Conservation (phyloP, 768 basidiomycete genomes). For the Hemileccinum rubropunctum region DNA sequence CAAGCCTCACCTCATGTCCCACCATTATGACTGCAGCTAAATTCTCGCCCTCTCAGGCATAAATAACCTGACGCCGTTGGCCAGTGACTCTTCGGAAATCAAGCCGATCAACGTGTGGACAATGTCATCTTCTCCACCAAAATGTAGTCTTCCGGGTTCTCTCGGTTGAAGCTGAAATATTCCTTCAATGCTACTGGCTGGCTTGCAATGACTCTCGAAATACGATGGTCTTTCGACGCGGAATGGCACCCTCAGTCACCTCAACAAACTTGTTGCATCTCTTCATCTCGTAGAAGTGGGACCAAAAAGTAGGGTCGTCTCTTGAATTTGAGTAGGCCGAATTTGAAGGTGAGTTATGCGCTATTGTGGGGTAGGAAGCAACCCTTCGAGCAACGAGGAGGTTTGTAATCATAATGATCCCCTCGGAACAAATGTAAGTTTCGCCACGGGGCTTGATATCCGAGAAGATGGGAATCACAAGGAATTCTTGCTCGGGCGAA, state of each 20-base stretch:
- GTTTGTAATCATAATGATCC: background rate
- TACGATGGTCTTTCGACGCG: too few relatives aligned
- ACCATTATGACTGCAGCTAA: conserved; percentile 7
- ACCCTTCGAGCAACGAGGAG: background rate
- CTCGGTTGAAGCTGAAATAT: conserved; percentile 41
- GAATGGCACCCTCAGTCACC: too few relatives aligned
- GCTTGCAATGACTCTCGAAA: too few relatives aligned
- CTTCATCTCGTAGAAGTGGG: too few relatives aligned
- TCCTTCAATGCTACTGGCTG: conserved; percentile 39
- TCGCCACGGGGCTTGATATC: conserved; percentile 5
- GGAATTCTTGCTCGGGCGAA: conserved; percentile 6
- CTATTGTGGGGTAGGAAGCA: background rate
- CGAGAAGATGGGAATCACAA: background rate
- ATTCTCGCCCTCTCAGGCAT: background rate
- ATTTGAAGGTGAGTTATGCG: too few relatives aligned
- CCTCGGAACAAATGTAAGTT: conserved; percentile 1
- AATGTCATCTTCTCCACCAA: conserved; percentile 3
- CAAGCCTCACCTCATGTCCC: too few relatives aligned
- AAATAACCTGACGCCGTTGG: conserved; percentile 1
- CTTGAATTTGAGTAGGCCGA: too few relatives aligned
- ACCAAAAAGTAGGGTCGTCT: too few relatives aligned
- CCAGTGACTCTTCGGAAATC: conserved; percentile 2
- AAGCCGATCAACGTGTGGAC: conserved; percentile 6
- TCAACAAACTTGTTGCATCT: too few relatives aligned
- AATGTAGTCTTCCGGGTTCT: conserved; percentile 3